Conservation (phyloP, 306 rosid genomes). For the Spatholobus suberectus region DNA sequence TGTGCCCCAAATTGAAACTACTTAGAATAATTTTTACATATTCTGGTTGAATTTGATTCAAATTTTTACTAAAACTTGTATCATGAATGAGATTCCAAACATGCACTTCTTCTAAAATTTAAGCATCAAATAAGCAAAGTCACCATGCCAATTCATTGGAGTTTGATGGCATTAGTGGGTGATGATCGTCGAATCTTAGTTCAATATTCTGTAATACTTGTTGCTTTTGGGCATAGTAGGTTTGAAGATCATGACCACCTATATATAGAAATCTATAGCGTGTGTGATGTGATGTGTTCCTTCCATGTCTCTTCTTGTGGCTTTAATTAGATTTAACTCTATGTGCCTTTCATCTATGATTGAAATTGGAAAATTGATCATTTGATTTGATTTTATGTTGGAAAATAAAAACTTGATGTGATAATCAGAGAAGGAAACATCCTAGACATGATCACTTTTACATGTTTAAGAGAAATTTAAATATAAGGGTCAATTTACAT, state of each 20-base stretch:
- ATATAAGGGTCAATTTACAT: background rate
- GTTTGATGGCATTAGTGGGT: background rate
- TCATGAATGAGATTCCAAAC: no score
- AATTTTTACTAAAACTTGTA: no score
- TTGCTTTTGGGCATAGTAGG: background rate
- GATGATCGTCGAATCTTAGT: background rate
- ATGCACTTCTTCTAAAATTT: background rate
- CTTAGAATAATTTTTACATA: no score
- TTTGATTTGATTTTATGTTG: background rate
- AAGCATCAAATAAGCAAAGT: background rate
- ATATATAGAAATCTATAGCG: background rate
- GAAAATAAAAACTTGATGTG: background rate
- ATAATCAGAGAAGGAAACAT: background rate
- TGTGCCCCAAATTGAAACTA: no score
- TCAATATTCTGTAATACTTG: background rate
- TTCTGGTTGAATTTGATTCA: no score
- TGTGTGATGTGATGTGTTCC: background rate
- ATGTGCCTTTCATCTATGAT: slow-evolving; percentile 9
- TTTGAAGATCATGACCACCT: background rate
- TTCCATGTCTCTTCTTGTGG: background rate
- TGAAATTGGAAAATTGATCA: background rate
- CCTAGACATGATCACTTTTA: background rate
- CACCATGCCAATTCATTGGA: background rate
- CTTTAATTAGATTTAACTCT: background rate
- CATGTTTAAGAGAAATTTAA: background rate